Evolutionary conservation across 768 basidiomycete genomes (phyloP).

Genomic region (Boletellus sp.): DNA sequence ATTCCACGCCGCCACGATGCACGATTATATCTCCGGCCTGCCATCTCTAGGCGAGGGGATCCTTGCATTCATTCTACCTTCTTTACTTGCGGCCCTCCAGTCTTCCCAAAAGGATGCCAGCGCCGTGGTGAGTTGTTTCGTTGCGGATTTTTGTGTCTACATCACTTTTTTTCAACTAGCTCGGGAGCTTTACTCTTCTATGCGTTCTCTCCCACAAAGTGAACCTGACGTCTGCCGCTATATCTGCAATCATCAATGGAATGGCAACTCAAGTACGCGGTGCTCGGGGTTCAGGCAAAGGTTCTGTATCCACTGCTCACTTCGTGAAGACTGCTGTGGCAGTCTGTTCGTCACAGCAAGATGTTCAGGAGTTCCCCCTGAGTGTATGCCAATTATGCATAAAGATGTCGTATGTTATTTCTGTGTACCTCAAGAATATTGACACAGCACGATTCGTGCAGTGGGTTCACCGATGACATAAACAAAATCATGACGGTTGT

Average conservation of each 20-base stretch:
- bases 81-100: constrained; percentile 56
- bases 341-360: constrained; percentile 60
- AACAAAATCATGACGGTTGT: constrained; percentile 41
- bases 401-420: constrained; percentile 45
- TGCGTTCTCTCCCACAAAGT: constrained; percentile 67
- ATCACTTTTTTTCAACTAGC: constrained; percentile 34
- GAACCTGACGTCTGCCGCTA: constrained; percentile 51
- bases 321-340: constrained; percentile 63
- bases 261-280: constrained; percentile 49
- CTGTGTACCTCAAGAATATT: neutral
- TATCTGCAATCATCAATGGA: constrained; percentile 53
- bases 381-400: constrained; percentile 39
- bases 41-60: constrained; percentile 62
- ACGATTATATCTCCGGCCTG: constrained; percentile 69
- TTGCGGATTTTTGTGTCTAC: neutral
- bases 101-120: constrained; percentile 43
- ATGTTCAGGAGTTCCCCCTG: constrained; percentile 45
- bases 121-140: constrained; percentile 43
- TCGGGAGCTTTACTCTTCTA: constrained; percentile 72
- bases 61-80: constrained; percentile 61
- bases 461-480: constrained; percentile 47
- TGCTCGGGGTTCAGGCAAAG: constrained; percentile 14
- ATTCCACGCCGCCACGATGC: constrained; percentile 76
- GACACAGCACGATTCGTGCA: constrained; percentile 19
- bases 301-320: constrained; percentile 49